Evolutionary conservation across 1,284 basidiomycete genomes (phyloP).

Genomic region (Apiotrichum akiyoshidainum): DNA sequence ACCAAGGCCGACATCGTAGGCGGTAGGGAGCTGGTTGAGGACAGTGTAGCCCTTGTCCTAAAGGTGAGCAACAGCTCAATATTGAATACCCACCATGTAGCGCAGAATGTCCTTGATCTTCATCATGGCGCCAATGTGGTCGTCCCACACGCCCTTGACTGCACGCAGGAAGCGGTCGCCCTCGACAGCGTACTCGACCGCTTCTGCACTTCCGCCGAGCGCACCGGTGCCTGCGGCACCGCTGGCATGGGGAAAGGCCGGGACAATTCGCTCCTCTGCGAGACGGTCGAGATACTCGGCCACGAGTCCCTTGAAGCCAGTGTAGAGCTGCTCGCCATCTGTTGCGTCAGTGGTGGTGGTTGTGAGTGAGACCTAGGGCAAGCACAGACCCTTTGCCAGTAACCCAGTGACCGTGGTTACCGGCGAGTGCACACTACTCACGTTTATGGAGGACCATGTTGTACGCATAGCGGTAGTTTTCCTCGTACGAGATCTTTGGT

Average conservation of each 20-base stretch:
- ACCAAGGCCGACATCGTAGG: conserved; percentile 76
- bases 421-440: conserved; percentile 19
- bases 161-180: conserved; percentile 82
- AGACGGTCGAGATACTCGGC: conserved; percentile 77
- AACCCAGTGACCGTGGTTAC: no score
- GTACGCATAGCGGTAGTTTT: conserved; percentile 91
- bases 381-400: background rate
- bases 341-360: conserved; percentile 1
- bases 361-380: background rate
- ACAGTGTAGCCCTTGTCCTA: conserved; percentile 86
- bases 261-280: conserved; percentile 72
- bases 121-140: conserved; percentile 84
- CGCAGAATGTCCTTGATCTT: conserved; percentile 87
- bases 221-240: conserved; percentile 38
- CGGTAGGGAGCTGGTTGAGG: conserved; percentile 67
- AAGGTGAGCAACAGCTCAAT: background rate
- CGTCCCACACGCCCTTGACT: conserved; percentile 84
- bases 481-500: conserved; percentile 88
- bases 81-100: conserved; percentile 75
- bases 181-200: conserved; percentile 55
- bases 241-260: conserved; percentile 66
- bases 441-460: conserved; percentile 85
- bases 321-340: conserved; percentile 78
- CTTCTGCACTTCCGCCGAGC: conserved; percentile 40
- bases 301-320: conserved; percentile 76